Conservation (phyloP, 1,139 yeast genomes). For the Suhomyces bolitotheri region DNA sequence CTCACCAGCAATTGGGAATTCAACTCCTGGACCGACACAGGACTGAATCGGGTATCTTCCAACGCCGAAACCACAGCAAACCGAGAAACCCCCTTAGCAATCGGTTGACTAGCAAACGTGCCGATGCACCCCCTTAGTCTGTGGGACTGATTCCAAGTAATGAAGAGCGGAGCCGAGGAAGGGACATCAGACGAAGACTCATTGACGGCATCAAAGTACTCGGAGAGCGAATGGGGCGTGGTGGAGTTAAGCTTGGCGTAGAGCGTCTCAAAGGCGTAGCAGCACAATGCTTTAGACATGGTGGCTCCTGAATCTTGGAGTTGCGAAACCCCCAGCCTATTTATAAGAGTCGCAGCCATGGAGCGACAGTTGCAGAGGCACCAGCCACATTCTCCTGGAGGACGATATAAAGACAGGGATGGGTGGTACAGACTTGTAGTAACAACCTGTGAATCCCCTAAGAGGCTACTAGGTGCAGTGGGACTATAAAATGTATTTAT, state of each 20-base stretch:
- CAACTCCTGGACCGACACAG: constrained; percentile 62
- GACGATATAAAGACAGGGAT: too few relatives aligned
- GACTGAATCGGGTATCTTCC: constrained; percentile 74
- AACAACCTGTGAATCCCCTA: too few relatives aligned
- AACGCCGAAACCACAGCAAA: constrained; percentile 71
- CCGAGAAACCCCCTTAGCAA: constrained; percentile 58
- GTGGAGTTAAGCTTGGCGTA: constrained; percentile 16
- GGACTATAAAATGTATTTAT: too few relatives aligned
- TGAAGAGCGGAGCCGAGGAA: constrained; percentile 57
- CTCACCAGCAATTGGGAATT: constrained; percentile 37
- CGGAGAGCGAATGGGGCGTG: constrained; percentile 18
- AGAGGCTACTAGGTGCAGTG: too few relatives aligned
- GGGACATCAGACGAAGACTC: constrained; percentile 43
- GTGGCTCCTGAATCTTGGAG: constrained; percentile 1
- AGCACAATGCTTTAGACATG: constrained; percentile 39
- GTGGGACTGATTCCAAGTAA: constrained; percentile 74
- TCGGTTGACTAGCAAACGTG: constrained; percentile 54
- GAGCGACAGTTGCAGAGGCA: too few relatives aligned
- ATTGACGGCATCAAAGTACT: constrained; percentile 18
- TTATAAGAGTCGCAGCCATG: too few relatives aligned
- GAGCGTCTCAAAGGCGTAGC: constrained; percentile 41
- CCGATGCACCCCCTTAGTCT: constrained; percentile 90
- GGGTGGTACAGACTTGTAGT: too few relatives aligned
- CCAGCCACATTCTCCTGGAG: too few relatives aligned
- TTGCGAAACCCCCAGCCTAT: constrained; percentile 3